A percentile compares a stretch with the other conserved stretches of the same genome.
Conservation (phyloP, 352 stramenopile species). For the Globisporangium cederbergense region DNA sequence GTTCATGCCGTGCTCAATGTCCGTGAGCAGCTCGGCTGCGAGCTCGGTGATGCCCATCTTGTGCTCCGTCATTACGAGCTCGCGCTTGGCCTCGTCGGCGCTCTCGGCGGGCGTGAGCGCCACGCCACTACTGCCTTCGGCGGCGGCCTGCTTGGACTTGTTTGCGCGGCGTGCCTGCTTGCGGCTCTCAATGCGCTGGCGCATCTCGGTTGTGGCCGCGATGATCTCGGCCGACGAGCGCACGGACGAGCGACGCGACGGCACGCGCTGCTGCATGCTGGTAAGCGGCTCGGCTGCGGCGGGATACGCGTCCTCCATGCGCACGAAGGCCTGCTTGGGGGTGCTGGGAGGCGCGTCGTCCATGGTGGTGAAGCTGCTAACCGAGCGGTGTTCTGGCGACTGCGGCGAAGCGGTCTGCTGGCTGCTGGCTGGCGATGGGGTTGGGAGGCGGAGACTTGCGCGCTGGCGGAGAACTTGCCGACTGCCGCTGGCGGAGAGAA, state of each 20-base stretch:
- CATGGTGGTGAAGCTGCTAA: slow-evolving; percentile 13
- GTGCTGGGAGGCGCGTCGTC: slow-evolving; percentile 22
- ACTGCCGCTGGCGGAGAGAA: neutral
- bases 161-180: slow-evolving; percentile 33
- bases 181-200: slow-evolving; percentile 50
- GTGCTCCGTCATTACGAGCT: slow-evolving; percentile 55
- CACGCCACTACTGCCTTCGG: neutral
- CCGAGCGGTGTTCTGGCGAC: neutral
- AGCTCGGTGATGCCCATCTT: slow-evolving; percentile 46
- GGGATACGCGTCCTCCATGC: slow-evolving; percentile 30
- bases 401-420: neutral
- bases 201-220: slow-evolving; percentile 49
- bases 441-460: neutral
- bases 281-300: neutral
- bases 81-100: slow-evolving; percentile 31
- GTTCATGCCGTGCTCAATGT: slow-evolving; percentile 42
- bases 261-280: slow-evolving; percentile 13
- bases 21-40: slow-evolving; percentile 40
- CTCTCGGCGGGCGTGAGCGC: slow-evolving; percentile 4
- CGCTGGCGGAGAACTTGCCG: neutral
- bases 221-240: slow-evolving; percentile 58
- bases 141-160: slow-evolving; percentile 5
- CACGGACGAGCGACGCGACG: slow-evolving; percentile 31
- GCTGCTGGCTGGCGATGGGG: neutral
- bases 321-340: slow-evolving; percentile 29